Percentiles rank a stretch among this genome's conserved stretches.
Conservation (phyloP, 495 filamentous ascomycete species). For the Penicillium odoratum region DNA sequence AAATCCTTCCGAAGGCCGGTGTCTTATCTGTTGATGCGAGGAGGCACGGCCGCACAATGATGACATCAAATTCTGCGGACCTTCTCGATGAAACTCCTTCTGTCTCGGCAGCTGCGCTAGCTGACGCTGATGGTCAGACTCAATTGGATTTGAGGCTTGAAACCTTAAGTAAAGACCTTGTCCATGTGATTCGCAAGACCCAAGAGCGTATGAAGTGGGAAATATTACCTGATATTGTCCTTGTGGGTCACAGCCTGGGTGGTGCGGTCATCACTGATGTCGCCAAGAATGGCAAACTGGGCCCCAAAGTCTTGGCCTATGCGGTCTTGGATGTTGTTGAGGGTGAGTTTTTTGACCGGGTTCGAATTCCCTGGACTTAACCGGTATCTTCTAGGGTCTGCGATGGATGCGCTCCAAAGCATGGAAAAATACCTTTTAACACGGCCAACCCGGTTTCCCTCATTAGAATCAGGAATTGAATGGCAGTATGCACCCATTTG, state of each 20-base stretch:
- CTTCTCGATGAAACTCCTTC: constrained; percentile 14
- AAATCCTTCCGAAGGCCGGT: constrained; percentile 75
- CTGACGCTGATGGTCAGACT: constrained; percentile 34
- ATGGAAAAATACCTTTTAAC: constrained; percentile 91
- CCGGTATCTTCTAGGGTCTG: constrained; percentile 46
- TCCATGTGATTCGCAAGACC: constrained; percentile 65
- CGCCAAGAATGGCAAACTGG: constrained; percentile 64
- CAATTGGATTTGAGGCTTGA: constrained; percentile 63
- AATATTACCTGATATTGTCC: constrained; percentile 67
- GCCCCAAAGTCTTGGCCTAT: constrained; percentile 73
- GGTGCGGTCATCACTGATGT: constrained; percentile 92
- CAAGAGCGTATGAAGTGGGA: constrained; percentile 67
- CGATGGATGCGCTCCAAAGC: constrained; percentile 89
- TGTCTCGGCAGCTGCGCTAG: constrained; percentile 13
- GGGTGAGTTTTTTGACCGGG: constrained; percentile 39
- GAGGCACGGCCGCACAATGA: constrained; percentile 75
- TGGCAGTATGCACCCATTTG: constrained; percentile 68
- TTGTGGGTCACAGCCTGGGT: constrained; percentile 93
- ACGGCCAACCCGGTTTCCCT: constrained; percentile 75
- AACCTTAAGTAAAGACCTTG: constrained; percentile 71
- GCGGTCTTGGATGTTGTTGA: constrained; percentile 95
- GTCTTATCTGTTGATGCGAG: constrained; percentile 82
- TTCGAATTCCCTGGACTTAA: constrained; percentile 1
- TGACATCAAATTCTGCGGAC: constrained; percentile 23
- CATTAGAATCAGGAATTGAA: constrained; percentile 75